Conservation (phyloP, 768 basidiomycete species). For the Hydnomerulius pinastri region DNA sequence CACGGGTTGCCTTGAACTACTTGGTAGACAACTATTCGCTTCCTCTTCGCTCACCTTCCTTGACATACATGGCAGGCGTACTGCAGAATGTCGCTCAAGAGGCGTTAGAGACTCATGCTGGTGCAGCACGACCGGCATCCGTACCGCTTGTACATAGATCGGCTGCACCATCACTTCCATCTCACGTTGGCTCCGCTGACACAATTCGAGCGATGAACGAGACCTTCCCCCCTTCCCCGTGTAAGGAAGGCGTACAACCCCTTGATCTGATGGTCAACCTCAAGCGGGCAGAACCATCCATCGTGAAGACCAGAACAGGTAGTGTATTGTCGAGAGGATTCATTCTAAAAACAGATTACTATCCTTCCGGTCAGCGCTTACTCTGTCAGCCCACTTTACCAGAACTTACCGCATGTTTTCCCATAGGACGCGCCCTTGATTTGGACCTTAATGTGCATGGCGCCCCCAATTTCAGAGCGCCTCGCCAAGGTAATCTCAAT, state of each 20-base stretch:
- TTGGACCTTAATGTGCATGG: slow-evolving; percentile 91
- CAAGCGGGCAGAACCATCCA: slow-evolving; percentile 64
- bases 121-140: slow-evolving; percentile 9
- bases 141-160: slow-evolving; percentile 9
- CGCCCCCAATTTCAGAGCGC: slow-evolving; percentile 92
- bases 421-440: slow-evolving; percentile 79
- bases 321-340: slow-evolving; percentile 86
- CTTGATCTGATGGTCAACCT: slow-evolving; percentile 66
- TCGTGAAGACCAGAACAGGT: slow-evolving; percentile 82
- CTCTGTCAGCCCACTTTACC: neutral
- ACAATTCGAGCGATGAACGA: slow-evolving; percentile 3
- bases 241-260: slow-evolving; percentile 26
- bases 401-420: slow-evolving; percentile 4
- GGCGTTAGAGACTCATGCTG: neutral
- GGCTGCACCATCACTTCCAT: slow-evolving; percentile 1
- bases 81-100: neutral
- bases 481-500: slow-evolving; percentile 76
- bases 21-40: neutral
- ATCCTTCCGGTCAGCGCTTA: slow-evolving; percentile 63
- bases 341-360: slow-evolving; percentile 93
- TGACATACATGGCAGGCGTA: neutral
- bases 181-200: slow-evolving; percentile 5
- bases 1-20: slow-evolving; percentile 13
- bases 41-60: neutral
- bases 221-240: neutral